These are phyloP conservation scores for Naegleria fowleri DNA, from an alignment of 208 protist species.

Conservation along the genomic window DNA sequence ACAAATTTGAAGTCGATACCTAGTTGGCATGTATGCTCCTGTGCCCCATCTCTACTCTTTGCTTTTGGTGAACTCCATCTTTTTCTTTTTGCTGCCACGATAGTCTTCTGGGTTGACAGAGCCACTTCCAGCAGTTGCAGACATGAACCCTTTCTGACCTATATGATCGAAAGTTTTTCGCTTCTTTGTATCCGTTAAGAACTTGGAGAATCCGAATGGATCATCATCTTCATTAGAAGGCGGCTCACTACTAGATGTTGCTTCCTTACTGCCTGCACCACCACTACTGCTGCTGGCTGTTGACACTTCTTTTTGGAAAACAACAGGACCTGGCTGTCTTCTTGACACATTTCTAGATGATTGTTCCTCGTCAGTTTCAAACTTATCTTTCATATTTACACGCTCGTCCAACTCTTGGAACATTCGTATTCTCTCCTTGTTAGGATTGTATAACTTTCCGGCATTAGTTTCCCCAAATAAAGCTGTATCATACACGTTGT, in stretches of 20 bases:
- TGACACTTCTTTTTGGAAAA: background rate
- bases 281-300: too few relatives aligned
- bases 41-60: background rate
- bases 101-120: background rate
- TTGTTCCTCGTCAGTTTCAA: background rate
- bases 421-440: background rate
- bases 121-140: background rate
- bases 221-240: background rate
- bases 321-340: background rate
- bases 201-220: background rate
- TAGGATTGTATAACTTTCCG: background rate
- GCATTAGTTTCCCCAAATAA: slow-evolving; percentile 47
- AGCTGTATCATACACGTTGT: slow-evolving; percentile 72
- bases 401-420: background rate
- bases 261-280: background rate
- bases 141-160: background rate
- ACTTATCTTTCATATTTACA: background rate
- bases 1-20: too few relatives aligned
- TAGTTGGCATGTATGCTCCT: background rate
- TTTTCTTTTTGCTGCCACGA: background rate
- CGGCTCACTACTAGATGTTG: background rate
- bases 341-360: too few relatives aligned
- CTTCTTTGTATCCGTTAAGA: background rate
- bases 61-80: background rate
- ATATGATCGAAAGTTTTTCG: background rate